phyloP scores from a whole-genome alignment of 306 rosid genomes.

The Chamaecrista fasciculata region DNA sequence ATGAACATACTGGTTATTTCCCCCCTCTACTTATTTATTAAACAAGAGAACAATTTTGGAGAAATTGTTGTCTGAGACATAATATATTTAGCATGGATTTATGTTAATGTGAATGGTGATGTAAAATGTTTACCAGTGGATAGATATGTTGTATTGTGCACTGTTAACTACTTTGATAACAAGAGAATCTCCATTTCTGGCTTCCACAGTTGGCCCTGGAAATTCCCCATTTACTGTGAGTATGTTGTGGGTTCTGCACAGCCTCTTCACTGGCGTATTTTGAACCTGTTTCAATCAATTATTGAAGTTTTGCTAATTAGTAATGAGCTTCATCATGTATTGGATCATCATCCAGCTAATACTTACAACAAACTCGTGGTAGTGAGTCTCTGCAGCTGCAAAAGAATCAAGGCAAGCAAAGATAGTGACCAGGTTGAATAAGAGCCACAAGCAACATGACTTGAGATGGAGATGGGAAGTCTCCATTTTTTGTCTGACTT shows the following conservation, averaged over 20 bases:
- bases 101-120: slow-evolving; percentile 17
- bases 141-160: slow-evolving; percentile 62
- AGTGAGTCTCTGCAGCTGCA: slow-evolving; percentile 56
- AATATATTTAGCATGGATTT: background rate
- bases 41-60: background rate
- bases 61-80: slow-evolving; percentile 11
- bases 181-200: slow-evolving; percentile 75
- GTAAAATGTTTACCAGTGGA: slow-evolving; percentile 60
- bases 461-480: slow-evolving; percentile 29
- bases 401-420: slow-evolving; percentile 38
- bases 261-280: slow-evolving; percentile 68
- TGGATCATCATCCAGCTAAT: background rate
- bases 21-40: background rate
- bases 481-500: slow-evolving; percentile 47
- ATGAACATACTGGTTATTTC: background rate
- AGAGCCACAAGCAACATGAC: slow-evolving; percentile 33
- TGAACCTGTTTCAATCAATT: slow-evolving; percentile 43
- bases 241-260: slow-evolving; percentile 67
- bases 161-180: slow-evolving; percentile 59
- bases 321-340: background rate
- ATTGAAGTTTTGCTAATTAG: slow-evolving; percentile 4
- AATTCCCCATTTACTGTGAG: slow-evolving; percentile 79
- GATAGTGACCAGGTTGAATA: slow-evolving; percentile 42
- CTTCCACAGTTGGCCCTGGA: slow-evolving; percentile 70
- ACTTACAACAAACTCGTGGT: slow-evolving; percentile 79